Evolutionary conservation across 2,329 filamentous ascomycete genomes (phyloP).

Genomic region (Onygenales sp.): DNA sequence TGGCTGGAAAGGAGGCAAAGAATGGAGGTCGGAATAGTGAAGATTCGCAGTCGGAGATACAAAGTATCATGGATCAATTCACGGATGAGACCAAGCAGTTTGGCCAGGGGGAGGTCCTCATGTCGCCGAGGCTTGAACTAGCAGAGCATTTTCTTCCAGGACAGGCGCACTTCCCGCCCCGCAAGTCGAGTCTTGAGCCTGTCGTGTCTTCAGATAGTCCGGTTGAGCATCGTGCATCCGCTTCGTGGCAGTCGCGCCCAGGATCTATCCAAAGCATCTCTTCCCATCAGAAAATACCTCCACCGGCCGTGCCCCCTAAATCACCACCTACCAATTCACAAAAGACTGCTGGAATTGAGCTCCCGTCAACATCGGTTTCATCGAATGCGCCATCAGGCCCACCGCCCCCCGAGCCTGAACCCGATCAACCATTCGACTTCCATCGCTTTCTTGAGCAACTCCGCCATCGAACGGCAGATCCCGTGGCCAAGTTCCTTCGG

Average conservation of each 20-base stretch:
- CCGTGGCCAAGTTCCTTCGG: slow-evolving; percentile 87
- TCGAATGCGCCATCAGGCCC: slow-evolving; percentile 40
- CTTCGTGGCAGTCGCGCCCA: slow-evolving; percentile 7
- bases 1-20: slow-evolving; percentile 35
- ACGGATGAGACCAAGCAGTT: slow-evolving; percentile 61
- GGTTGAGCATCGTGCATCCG: slow-evolving; percentile 14
- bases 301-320: slow-evolving; percentile 18
- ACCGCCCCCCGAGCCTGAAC: slow-evolving; percentile 69
- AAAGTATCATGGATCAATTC: slow-evolving; percentile 97
- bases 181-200: slow-evolving; percentile 78
- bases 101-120: slow-evolving; percentile 65
- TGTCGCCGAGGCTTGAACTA: slow-evolving; percentile 79
- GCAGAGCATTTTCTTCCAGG: slow-evolving; percentile 67
- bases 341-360: slow-evolving; percentile 17
- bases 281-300: slow-evolving; percentile 9
- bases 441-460: slow-evolving; percentile 94
- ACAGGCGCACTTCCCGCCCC: slow-evolving; percentile 62
- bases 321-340: slow-evolving; percentile 11
- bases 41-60: slow-evolving; percentile 74
- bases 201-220: slow-evolving; percentile 36
- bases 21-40: slow-evolving; percentile 52
- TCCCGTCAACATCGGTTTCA: slow-evolving; percentile 20
- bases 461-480: slow-evolving; percentile 93
- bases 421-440: slow-evolving; percentile 87
- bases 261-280: slow-evolving; percentile 4